phyloP scores from a whole-genome alignment of 78 protist genomes.

The Dictyostelium capitatum region DNA sequence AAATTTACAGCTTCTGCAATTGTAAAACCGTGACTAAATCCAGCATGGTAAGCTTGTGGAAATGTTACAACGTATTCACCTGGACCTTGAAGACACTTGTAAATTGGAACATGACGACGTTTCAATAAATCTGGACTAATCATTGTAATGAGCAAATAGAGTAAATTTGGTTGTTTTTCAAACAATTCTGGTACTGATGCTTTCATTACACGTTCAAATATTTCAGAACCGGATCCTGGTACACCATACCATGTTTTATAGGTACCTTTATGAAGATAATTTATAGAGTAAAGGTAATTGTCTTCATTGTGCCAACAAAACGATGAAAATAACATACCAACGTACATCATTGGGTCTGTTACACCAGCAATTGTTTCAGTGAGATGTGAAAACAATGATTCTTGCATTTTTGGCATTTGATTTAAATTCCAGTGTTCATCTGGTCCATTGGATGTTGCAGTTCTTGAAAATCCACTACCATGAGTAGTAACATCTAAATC shows the following conservation, averaged over 20 bases:
- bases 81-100: constrained; percentile 84
- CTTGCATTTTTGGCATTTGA: constrained; percentile 69
- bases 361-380: constrained; percentile 82
- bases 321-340: constrained; percentile 93
- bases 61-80: constrained; percentile 95
- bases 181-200: constrained; percentile 80
- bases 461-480: constrained; percentile 78
- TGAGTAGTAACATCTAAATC: constrained; percentile 84
- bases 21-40: constrained; percentile 92
- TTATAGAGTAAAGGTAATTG: constrained; percentile 87
- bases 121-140: constrained; percentile 73
- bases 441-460: background rate
- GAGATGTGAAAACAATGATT: constrained; percentile 71
- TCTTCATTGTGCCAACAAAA: constrained; percentile 97
- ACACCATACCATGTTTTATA: constrained; percentile 94
- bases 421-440: constrained; percentile 77
- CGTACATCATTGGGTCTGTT: constrained; percentile 84
- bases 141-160: constrained; percentile 83
- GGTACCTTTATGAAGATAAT: constrained; percentile 91
- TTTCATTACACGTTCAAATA: constrained; percentile 79
- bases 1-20: constrained; percentile 95
- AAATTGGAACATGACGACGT: constrained; percentile 69
- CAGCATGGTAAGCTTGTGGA: constrained; percentile 95
- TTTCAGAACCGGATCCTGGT: constrained; percentile 49
- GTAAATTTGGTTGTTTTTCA: constrained; percentile 83